Percentiles rank a stretch among this genome's conserved stretches.
These are phyloP conservation scores for Fomitopsis pulvina DNA, from an alignment of 768 basidiomycete genomes.

Conservation along the genomic window DNA sequence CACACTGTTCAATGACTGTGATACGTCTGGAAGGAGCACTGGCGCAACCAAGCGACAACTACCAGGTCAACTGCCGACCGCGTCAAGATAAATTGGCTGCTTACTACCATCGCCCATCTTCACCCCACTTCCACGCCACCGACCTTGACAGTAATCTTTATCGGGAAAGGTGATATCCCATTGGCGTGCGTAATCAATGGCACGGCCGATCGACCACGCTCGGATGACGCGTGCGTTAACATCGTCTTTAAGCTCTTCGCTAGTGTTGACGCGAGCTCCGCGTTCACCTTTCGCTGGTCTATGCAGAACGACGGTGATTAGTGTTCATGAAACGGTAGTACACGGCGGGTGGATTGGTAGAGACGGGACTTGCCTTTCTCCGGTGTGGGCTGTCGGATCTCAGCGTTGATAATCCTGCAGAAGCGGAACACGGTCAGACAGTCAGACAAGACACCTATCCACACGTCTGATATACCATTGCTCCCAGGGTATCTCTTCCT, in stretches of 20 bases:
- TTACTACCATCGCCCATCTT: not conserved
- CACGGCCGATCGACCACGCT: constrained; percentile 65
- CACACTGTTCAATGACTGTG: too few species aligned
- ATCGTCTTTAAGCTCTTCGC: constrained; percentile 64
- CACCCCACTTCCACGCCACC: constrained; percentile 57
- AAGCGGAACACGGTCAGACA: not conserved
- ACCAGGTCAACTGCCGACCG: too few species aligned
- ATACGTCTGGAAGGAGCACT: too few species aligned
- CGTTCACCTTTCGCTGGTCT: constrained; percentile 48
- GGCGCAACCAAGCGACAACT: too few species aligned
- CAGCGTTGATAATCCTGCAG: constrained; percentile 70
- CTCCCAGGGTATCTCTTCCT: constrained; percentile 86
- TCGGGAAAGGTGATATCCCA: constrained; percentile 77
- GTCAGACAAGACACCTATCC: not conserved
- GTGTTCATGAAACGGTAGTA: not conserved
- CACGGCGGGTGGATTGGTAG: not conserved
- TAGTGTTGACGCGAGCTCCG: constrained; percentile 53
- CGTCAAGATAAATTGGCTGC: too few species aligned
- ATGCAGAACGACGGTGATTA: constrained; percentile 27
- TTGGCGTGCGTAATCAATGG: constrained; percentile 68
- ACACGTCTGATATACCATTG: constrained; percentile 50
- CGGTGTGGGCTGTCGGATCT: constrained; percentile 64
- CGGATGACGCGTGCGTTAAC: constrained; percentile 74
- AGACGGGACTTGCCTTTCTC: constrained; percentile 42
- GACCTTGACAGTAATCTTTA: constrained; percentile 60